phyloP scores from a whole-genome alignment of 305 asterid species.

The Solanum hybrid region DNA sequence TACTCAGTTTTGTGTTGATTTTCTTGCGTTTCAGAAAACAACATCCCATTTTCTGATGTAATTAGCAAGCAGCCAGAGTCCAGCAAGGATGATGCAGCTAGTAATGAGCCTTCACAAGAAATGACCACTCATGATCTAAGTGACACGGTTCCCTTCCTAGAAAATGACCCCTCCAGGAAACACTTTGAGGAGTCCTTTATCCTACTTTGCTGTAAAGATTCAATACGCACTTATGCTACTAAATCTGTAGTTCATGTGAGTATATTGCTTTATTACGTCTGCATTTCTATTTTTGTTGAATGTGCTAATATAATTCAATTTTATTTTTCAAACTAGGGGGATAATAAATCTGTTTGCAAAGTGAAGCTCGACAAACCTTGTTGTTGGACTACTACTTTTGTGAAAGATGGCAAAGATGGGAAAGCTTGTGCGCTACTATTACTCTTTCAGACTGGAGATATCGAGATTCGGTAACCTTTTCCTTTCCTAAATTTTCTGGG shows the following conservation, averaged over 20 bases:
- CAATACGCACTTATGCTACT: slow-evolving; percentile 41
- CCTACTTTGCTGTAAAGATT: slow-evolving; percentile 67
- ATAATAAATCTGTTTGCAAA: slow-evolving; percentile 48
- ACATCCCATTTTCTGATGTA: slow-evolving; percentile 17
- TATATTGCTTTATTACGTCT: slow-evolving; percentile 1
- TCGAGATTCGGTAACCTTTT: slow-evolving; percentile 64
- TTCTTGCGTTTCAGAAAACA: slow-evolving; percentile 37
- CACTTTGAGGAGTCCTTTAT: slow-evolving; percentile 39
- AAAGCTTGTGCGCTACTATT: slow-evolving; percentile 47
- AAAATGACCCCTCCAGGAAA: slow-evolving; percentile 22
- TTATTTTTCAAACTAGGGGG: slow-evolving; percentile 44
- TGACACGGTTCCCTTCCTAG: slow-evolving; percentile 24
- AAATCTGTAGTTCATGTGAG: slow-evolving; percentile 63
- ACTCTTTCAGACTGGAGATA: slow-evolving; percentile 65
- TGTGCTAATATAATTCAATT: slow-evolving; percentile 6
- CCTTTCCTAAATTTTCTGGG: not conserved
- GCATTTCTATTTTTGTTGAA: slow-evolving; percentile 6
- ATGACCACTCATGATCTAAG: slow-evolving; percentile 24
- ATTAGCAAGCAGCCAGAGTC: slow-evolving; percentile 24
- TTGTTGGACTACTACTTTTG: slow-evolving; percentile 60
- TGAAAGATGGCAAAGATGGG: slow-evolving; percentile 39
- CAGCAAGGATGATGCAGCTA: slow-evolving; percentile 24
- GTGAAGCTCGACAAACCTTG: slow-evolving; percentile 71
- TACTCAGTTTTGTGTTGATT: slow-evolving; percentile 11
- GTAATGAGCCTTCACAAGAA: slow-evolving; percentile 29